Percentiles rank a stretch among this genome's conserved stretches.
Conservation (phyloP, 2,329 filamentous ascomycete genomes). For the Tolypocladium tropicale region DNA sequence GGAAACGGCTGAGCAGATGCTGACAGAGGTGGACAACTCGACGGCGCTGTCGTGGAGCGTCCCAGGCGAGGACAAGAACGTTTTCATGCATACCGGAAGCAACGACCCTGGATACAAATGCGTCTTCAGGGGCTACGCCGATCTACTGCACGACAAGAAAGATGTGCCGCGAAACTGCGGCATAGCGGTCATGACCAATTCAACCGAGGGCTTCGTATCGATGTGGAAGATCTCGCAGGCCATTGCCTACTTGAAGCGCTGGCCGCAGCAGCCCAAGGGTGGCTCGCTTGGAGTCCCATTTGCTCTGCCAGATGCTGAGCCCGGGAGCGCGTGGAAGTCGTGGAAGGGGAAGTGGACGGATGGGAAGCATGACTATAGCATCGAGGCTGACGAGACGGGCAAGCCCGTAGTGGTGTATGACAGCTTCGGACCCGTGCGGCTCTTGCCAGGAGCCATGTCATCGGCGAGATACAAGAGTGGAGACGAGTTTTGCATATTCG, state of each 20-base stretch:
- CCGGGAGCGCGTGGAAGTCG: not conserved
- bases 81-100: constrained; percentile 9
- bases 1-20: constrained; percentile 7
- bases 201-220: not conserved
- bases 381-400: not conserved
- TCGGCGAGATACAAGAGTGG: not conserved
- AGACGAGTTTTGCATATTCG: not conserved
- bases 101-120: constrained; percentile 10
- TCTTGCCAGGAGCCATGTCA: not conserved
- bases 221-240: constrained; percentile 1
- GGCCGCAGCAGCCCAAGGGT: not conserved
- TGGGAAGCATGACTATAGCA: not conserved
- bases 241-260: not conserved
- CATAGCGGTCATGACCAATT: constrained; percentile 11
- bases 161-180: constrained; percentile 8
- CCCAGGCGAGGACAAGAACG: not conserved
- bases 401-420: not conserved
- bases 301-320: not conserved
- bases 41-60: constrained; percentile 11
- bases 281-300: not conserved
- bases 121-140: constrained; percentile 6
- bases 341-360: not conserved
- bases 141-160: not conserved
- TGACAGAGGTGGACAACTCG: constrained; percentile 4
- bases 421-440: not conserved